Conservation (phyloP, 257 asterid species). For the Apocynum venetum region DNA sequence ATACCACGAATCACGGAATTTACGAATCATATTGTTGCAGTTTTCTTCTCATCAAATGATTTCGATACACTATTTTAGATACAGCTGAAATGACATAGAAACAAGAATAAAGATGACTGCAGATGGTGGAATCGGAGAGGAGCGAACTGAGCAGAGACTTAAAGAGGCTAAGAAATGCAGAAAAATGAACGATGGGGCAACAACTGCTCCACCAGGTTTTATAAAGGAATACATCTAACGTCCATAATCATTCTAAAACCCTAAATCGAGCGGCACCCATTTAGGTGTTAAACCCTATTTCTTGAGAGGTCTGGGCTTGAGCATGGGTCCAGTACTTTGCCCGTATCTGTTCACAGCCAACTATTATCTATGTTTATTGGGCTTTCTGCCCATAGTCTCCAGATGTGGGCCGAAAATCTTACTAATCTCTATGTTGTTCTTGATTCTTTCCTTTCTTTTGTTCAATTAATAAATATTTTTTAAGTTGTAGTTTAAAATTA, state of each 20-base stretch:
- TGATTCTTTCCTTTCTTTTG: neutral
- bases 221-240: neutral
- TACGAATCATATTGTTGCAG: constrained; percentile 47
- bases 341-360: neutral
- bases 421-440: neutral
- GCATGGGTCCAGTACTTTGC: neutral
- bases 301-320: neutral
- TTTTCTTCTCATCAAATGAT: constrained; percentile 55
- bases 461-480: too few species aligned
- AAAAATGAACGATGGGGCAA: too few species aligned
- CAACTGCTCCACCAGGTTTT: neutral
- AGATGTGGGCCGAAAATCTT: neutral
- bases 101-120: too few species aligned
- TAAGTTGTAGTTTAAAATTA: too few species aligned
- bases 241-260: neutral
- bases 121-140: neutral
- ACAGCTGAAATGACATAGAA: neutral
- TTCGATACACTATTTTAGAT: neutral
- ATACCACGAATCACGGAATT: constrained; percentile 53
- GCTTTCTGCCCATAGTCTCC: neutral
- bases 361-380: neutral
- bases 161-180: neutral
- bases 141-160: too few species aligned
- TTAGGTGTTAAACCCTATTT: constrained; percentile 2
- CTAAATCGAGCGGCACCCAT: constrained; percentile 12